Percentiles rank a stretch among this genome's conserved stretches.
phyloP scores from a whole-genome alignment of 768 basidiomycete species.

The Lentinula edodes region DNA sequence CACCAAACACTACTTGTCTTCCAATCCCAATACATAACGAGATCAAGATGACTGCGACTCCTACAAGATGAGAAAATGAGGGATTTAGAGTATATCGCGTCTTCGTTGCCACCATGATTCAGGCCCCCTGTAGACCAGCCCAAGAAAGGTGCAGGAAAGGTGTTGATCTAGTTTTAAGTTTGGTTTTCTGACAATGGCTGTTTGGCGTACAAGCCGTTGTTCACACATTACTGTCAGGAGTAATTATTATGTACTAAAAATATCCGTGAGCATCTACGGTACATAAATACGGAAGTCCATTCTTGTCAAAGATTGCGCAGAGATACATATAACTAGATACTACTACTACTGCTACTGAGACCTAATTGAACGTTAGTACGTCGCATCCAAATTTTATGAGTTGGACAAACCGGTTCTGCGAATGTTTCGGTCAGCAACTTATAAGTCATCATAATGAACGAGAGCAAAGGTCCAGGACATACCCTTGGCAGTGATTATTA shows the following conservation, averaged over 20 bases:
- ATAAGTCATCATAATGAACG: neutral
- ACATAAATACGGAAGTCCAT: too few relatives aligned
- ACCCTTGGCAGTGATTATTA: constrained; percentile 67
- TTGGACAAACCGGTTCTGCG: neutral
- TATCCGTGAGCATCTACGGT: neutral
- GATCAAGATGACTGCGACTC: constrained; percentile 29
- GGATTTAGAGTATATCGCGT: constrained; percentile 29
- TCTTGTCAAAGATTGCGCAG: neutral
- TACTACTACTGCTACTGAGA: constrained; percentile 1
- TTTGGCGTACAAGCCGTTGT: too few relatives aligned
- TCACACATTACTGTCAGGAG: too few relatives aligned
- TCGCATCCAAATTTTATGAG: neutral
- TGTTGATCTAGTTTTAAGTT: neutral
- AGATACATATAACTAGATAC: neutral
- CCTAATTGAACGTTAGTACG: neutral
- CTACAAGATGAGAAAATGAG: constrained; percentile 47
- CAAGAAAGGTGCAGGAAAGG: neutral
- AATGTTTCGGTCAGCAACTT: neutral
- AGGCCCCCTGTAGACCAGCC: too few relatives aligned
- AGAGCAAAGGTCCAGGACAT: constrained; percentile 17
- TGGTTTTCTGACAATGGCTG: too few relatives aligned
- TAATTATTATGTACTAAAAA: too few relatives aligned
- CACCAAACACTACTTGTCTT: constrained; percentile 40
- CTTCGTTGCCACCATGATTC: neutral
- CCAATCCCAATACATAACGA: constrained; percentile 39